These are phyloP conservation scores for Trichoderma aggressivum DNA, from an alignment of 2,329 filamentous ascomycete species.

Conservation along the genomic window DNA sequence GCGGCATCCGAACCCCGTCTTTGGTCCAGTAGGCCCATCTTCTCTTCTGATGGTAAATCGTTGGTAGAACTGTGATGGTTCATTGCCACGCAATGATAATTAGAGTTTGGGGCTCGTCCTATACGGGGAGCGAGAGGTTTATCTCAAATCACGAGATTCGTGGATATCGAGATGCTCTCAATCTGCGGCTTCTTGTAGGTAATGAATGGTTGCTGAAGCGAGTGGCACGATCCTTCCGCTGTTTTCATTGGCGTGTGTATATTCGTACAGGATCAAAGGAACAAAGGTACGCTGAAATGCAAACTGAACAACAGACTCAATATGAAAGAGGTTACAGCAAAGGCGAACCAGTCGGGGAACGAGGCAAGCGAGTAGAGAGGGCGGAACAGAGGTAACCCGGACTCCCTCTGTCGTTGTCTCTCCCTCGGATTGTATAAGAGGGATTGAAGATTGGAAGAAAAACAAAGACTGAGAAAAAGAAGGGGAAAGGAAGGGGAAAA, in stretches of 20 bases:
- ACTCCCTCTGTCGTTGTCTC: conserved; percentile 2
- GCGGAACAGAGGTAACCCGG: not conserved
- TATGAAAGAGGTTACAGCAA: not conserved
- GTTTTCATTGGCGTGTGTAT: not conserved
- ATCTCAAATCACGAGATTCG: not conserved
- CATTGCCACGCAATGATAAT: conserved; percentile 37
- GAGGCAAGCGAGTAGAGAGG: not conserved
- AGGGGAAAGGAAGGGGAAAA: not conserved
- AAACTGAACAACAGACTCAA: not conserved
- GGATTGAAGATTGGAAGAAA: conserved; percentile 2
- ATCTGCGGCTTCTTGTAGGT: not conserved
- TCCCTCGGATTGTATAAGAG: not conserved
- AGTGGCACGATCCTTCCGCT: not conserved
- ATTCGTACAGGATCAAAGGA: not conserved
- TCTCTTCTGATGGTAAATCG: conserved; percentile 40
- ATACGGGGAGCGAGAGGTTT: not conserved
- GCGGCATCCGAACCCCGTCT: conserved; percentile 42
- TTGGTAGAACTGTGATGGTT: conserved; percentile 36
- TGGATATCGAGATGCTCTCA: not conserved
- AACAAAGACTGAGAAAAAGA: not conserved
- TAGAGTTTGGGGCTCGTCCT: not conserved
- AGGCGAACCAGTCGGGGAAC: not conserved
- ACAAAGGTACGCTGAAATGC: conserved; percentile 4
- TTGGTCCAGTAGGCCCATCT: conserved; percentile 44
- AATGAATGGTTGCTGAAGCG: not conserved